These are phyloP conservation scores for Ananas comosus DNA, from an alignment of 176 grass and related monocot genomes.

Conservation along the genomic window DNA sequence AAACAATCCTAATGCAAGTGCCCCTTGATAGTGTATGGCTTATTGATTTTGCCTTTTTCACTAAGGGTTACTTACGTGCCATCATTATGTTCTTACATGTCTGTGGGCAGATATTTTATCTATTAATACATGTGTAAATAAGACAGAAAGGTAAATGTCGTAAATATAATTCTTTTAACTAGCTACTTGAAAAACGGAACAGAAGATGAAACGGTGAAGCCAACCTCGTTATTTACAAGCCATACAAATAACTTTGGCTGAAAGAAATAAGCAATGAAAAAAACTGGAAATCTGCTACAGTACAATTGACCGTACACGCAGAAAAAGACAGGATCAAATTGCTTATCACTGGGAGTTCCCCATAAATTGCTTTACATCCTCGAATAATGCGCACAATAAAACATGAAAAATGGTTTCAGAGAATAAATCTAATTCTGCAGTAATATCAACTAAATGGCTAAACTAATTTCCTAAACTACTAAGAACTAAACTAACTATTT, in stretches of 20 bases:
- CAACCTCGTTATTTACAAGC: constrained; percentile 34
- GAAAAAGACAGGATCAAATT: constrained; percentile 6
- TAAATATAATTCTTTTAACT: background rate
- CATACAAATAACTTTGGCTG: constrained; percentile 43
- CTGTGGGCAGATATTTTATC: too few relatives aligned
- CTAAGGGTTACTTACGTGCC: too few relatives aligned
- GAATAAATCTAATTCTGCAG: background rate
- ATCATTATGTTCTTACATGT: too few relatives aligned
- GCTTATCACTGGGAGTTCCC: constrained; percentile 51
- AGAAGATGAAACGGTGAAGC: constrained; percentile 23
- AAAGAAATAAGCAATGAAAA: constrained; percentile 1
- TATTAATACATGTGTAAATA: too few relatives aligned
- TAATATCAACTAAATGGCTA: background rate
- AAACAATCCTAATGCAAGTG: too few relatives aligned
- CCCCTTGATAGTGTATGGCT: too few relatives aligned
- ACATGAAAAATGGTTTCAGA: constrained; percentile 22
- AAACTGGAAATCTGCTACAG: too few relatives aligned
- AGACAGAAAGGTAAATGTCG: background rate
- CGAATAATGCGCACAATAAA: constrained; percentile 21
- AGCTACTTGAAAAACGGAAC: background rate
- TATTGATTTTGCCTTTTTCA: too few relatives aligned
- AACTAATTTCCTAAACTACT: constrained; percentile 7
- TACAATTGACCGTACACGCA: background rate
- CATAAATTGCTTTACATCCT: constrained; percentile 46
- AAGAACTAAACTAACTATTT: background rate